These are phyloP conservation scores for Collariella sp. DNA, from an alignment of 495 filamentous ascomycete species.

Conservation along the genomic window DNA sequence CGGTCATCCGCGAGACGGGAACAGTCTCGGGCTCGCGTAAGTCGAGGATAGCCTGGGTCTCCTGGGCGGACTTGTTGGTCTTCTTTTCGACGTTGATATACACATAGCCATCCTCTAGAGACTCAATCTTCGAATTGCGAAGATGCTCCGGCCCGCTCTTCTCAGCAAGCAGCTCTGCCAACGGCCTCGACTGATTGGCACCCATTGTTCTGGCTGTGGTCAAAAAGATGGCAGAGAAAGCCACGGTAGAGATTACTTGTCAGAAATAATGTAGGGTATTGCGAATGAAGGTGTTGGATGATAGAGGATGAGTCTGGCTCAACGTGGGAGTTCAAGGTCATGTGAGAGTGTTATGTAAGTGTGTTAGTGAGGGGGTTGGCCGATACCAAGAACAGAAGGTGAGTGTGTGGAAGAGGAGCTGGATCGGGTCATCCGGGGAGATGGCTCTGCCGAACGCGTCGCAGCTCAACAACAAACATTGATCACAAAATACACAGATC, in stretches of 20 bases:
- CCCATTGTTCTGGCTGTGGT: slow-evolving; percentile 34
- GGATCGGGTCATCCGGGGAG: neutral
- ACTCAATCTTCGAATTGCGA: slow-evolving; percentile 27
- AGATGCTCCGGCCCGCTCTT: slow-evolving; percentile 41
- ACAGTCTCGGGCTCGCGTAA: slow-evolving; percentile 31
- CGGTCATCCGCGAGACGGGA: slow-evolving; percentile 24
- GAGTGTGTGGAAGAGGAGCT: too few relatives aligned
- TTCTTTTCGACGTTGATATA: slow-evolving; percentile 25
- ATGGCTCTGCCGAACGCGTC: too few relatives aligned
- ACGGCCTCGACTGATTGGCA: slow-evolving; percentile 36
- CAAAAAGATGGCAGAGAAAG: too few relatives aligned
- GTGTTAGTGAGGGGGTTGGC: too few relatives aligned
- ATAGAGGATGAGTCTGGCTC: too few relatives aligned
- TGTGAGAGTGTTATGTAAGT: too few relatives aligned
- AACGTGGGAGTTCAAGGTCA: too few relatives aligned
- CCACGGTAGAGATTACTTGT: too few relatives aligned
- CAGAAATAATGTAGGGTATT: too few relatives aligned
- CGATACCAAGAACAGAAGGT: too few relatives aligned
- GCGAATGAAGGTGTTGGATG: too few relatives aligned
- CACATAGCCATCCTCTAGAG: slow-evolving; percentile 40
- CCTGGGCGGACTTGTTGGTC: slow-evolving; percentile 5
- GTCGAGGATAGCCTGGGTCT: slow-evolving; percentile 1
- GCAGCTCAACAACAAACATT: neutral
- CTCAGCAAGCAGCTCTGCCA: slow-evolving; percentile 21
- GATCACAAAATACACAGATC: too few relatives aligned